A percentile compares a stretch with the other conserved stretches of the same genome.
phyloP scores from a whole-genome alignment of 345 rosid genomes.

The Acer saccharum region DNA sequence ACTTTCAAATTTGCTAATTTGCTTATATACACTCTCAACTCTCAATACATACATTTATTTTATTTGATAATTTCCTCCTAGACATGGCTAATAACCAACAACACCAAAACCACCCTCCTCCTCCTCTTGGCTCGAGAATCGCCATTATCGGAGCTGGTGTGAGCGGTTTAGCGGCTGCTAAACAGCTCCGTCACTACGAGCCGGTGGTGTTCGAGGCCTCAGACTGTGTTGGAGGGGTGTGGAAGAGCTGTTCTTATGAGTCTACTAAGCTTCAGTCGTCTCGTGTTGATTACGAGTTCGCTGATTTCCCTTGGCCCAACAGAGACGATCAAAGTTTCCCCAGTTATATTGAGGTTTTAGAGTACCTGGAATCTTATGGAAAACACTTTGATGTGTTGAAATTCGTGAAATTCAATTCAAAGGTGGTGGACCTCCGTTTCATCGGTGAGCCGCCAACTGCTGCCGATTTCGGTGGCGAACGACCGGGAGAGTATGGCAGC shows the following conservation, averaged over 20 bases:
- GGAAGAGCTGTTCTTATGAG: conserved; percentile 73
- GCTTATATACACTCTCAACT: too few relatives aligned
- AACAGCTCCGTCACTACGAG: conserved; percentile 62
- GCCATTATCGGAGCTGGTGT: conserved; percentile 92
- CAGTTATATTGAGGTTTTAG: conserved; percentile 58
- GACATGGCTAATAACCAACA: conserved; percentile 22
- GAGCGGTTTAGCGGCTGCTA: conserved; percentile 81
- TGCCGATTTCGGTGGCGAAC: conserved; percentile 12
- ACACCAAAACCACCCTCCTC: conserved; percentile 21
- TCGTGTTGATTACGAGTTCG: conserved; percentile 73
- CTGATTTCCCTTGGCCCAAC: conserved; percentile 86
- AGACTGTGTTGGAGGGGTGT: conserved; percentile 83
- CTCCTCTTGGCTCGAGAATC: conserved; percentile 45
- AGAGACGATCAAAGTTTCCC: conserved; percentile 74
- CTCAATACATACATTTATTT: neutral
- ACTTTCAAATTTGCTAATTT: neutral
- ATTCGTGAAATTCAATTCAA: conserved; percentile 61
- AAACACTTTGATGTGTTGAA: conserved; percentile 66
- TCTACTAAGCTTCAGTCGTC: conserved; percentile 84
- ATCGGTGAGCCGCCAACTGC: conserved; percentile 38
- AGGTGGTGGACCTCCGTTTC: conserved; percentile 67
- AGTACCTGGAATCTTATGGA: conserved; percentile 78
- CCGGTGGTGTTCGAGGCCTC: conserved; percentile 82
- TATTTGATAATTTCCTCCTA: neutral
- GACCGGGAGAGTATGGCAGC: conserved; percentile 29